Evolutionary conservation across 1,284 basidiomycete species (phyloP), one percentile per base, ranked within the genome.

Genomic region (Boletus calvinii): DNA sequence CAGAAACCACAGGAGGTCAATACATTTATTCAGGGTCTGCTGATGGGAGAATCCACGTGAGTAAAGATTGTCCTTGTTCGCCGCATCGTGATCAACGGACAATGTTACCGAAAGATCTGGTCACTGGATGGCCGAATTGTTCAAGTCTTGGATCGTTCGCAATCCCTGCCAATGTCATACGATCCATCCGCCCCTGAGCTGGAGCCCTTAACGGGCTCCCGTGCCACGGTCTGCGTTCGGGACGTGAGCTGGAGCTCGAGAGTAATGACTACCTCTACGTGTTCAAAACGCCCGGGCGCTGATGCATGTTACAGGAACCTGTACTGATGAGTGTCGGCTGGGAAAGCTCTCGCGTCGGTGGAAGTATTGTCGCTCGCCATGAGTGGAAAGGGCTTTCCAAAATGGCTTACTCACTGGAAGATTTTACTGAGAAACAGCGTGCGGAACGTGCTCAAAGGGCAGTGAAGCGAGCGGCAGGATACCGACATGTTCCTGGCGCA

Each of bases 11-110:
- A 7, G 94, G 94, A 6, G 81, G 87, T 52, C 87, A 89, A 60
- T 99, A 99, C 71, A 84, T 99, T 52, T 98, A 98, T 69, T 94
- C 92, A 15, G 96, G 96, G 11, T 89, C 88, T 24, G 78, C 88
- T 1, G 91, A 96, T 65, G 92, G 92, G 10, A 78, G 70, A 56
- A 82, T 94, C 49, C 92, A 94, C 67, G 89, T 94, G 63, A 46
- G 81, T 69, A n/a, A 52, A 42, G 11, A 42, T 44, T 38, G 12
- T 18, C 41, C 11, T 45, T 24, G 30, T 41, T 44, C n/a, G 17
- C 20, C 29, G 26, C 32, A 38, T 31, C 6, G 22, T 34, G 9
- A 22, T 34, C 45, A 59, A 36, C 48, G 40, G 29, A 47, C 50
- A 49, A 46, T 52, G 24, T 47, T 40, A 40, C 56, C 54, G 54